These are phyloP conservation scores for Circinella umbellata DNA, from an alignment of 371 early-diverging fungal species.

Conservation along the genomic window DNA sequence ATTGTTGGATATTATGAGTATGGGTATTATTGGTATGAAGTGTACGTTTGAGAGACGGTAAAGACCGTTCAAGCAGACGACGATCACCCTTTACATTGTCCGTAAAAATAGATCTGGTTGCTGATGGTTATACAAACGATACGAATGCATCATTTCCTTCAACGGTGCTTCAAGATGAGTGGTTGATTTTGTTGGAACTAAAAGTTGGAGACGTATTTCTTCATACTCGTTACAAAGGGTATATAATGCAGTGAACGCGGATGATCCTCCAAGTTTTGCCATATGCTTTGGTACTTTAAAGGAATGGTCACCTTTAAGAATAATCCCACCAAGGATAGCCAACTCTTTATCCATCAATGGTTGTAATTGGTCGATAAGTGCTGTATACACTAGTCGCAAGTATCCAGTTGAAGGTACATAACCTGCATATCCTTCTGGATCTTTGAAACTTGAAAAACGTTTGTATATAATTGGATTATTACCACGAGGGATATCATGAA, in stretches of 20 bases:
- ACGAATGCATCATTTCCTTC: background rate
- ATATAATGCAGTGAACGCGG: slow-evolving; percentile 1
- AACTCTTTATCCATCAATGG: slow-evolving; percentile 5
- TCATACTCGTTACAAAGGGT: slow-evolving; percentile 1
- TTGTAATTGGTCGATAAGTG: background rate
- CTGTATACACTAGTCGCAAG: slow-evolving; percentile 1
- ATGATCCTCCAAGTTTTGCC: slow-evolving; percentile 1
- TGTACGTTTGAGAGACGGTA: background rate
- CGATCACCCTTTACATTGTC: slow-evolving; percentile 5
- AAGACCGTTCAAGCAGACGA: background rate
- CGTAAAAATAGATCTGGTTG: background rate
- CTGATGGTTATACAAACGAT: background rate
- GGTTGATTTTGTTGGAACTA: background rate
- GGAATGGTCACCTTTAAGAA: slow-evolving; percentile 4
- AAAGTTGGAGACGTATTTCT: background rate
- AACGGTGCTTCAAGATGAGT: background rate
- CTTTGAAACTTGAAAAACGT: slow-evolving; percentile 9
- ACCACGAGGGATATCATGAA: background rate
- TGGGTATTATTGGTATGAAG: background rate
- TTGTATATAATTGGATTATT: background rate
- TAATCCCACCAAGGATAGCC: background rate
- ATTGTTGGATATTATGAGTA: background rate
- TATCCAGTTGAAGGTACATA: slow-evolving; percentile 13
- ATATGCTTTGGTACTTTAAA: background rate
- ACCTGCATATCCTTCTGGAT: slow-evolving; percentile 11